Percentiles rank a stretch among this genome's conserved stretches.
Evolutionary conservation across 768 basidiomycete genomes (phyloP).

Genomic region (Podaxis pistillaris): DNA sequence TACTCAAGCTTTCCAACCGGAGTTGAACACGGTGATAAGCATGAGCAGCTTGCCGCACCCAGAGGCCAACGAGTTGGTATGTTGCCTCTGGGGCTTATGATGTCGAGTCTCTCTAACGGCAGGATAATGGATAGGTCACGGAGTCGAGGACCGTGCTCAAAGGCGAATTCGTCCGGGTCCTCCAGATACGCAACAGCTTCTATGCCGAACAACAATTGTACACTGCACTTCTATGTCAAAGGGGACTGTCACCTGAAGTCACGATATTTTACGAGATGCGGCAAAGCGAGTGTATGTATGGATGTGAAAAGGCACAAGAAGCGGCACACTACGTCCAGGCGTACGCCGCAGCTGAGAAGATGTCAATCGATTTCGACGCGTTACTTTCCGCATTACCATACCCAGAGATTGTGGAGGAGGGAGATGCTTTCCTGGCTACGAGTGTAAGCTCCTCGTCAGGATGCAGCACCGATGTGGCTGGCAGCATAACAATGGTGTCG

Average conservation of each 20-base stretch:
- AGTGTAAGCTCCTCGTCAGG: not conserved
- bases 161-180: conserved; percentile 12
- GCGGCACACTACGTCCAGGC: conserved; percentile 6
- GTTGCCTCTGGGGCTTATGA: not conserved
- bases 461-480: not conserved
- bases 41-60: conserved; percentile 7
- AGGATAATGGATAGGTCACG: not conserved
- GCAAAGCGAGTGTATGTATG: conserved; percentile 11
- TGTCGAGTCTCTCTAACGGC: not conserved
- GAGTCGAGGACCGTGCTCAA: conserved; percentile 10
- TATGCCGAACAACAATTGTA: conserved; percentile 10
- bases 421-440: not conserved
- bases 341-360: not conserved
- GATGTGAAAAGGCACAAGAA: conserved; percentile 10
- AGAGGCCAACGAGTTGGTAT: conserved; percentile 8
- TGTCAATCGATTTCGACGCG: conserved; percentile 1
- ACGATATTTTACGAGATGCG: conserved; percentile 14
- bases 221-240: conserved; percentile 4
- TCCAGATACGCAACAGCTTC: conserved; percentile 13
- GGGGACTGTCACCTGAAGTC: conserved; percentile 4
- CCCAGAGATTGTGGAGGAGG: conserved; percentile 6
- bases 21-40: conserved; percentile 9
- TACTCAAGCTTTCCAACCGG: conserved; percentile 2
- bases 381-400: conserved; percentile 9
- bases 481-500: conserved; percentile 3